These are phyloP conservation scores for Byssothecium circinans DNA, from an alignment of 2,329 filamentous ascomycete species.

Conservation along the genomic window DNA sequence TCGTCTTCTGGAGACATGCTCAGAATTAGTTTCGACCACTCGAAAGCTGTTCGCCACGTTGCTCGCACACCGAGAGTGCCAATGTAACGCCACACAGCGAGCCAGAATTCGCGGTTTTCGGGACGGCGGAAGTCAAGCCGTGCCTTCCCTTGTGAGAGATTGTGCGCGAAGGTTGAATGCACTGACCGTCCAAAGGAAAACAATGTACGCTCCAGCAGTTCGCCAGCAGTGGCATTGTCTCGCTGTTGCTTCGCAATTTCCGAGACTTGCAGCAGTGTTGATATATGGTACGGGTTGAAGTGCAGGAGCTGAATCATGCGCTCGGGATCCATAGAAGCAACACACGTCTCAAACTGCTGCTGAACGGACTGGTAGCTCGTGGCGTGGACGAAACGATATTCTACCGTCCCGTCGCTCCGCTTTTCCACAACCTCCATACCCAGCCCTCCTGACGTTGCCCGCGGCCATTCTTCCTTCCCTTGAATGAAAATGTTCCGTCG, in stretches of 20 bases:
- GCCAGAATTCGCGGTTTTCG: constrained; percentile 91
- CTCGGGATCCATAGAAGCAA: constrained; percentile 83
- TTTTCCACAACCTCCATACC: constrained; percentile 73
- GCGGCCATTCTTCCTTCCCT: constrained; percentile 85
- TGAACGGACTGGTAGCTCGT: constrained; percentile 73
- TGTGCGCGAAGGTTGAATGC: constrained; percentile 77
- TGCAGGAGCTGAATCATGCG: constrained; percentile 75
- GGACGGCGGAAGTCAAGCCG: constrained; percentile 77
- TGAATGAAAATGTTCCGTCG: constrained; percentile 83
- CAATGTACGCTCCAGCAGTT: constrained; percentile 85
- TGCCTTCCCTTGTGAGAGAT: constrained; percentile 75
- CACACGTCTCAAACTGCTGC: constrained; percentile 72
- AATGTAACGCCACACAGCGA: constrained; percentile 87
- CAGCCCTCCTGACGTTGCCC: constrained; percentile 75
- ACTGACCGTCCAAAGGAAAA: constrained; percentile 92
- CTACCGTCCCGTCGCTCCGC: constrained; percentile 59
- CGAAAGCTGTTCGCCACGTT: constrained; percentile 90
- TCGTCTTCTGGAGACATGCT: constrained; percentile 72
- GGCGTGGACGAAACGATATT: constrained; percentile 80
- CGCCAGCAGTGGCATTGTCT: constrained; percentile 81
- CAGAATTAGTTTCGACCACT: constrained; percentile 87
- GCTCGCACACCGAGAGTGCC: constrained; percentile 82
- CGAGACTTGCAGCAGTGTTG: constrained; percentile 88
- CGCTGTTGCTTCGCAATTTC: constrained; percentile 90
- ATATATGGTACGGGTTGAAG: constrained; percentile 84